Percentiles rank a stretch among this genome's conserved stretches.
phyloP scores from a whole-genome alignment of 176 grass and related monocot genomes.

The Raddia distichophylla region DNA sequence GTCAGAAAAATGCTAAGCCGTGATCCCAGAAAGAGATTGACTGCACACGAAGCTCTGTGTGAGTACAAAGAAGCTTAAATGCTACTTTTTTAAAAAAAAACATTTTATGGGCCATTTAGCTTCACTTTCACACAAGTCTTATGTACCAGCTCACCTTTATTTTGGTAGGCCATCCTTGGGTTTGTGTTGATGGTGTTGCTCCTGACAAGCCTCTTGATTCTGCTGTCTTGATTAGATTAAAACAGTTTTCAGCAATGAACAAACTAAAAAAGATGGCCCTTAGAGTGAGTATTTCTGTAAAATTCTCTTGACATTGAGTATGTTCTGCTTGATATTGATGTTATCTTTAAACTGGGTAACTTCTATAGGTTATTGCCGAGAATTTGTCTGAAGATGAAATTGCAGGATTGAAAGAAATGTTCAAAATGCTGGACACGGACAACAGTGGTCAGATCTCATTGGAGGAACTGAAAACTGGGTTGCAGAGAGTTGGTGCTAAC shows the following conservation, averaged over 20 bases:
- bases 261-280: conserved; percentile 87
- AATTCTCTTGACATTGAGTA: conserved; percentile 18
- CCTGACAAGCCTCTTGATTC: conserved; percentile 81
- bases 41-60: conserved; percentile 79
- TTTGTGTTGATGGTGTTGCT: conserved; percentile 70
- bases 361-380: conserved; percentile 85
- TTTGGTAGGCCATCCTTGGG: conserved; percentile 77
- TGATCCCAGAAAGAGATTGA: conserved; percentile 68
- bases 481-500: conserved; percentile 83
- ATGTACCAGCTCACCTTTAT: conserved; percentile 28
- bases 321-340: conserved; percentile 36
- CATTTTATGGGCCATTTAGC: neutral
- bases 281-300: conserved; percentile 44
- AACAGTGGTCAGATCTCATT: conserved; percentile 97
- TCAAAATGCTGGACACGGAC: conserved; percentile 95
- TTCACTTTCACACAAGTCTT: conserved; percentile 17
- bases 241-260: conserved; percentile 88
- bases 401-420: conserved; percentile 93
- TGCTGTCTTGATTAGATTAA: conserved; percentile 74
- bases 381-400: conserved; percentile 95
- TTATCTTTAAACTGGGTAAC: conserved; percentile 24
- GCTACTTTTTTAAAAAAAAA: neutral
- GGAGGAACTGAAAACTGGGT: conserved; percentile 80
- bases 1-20: conserved; percentile 65
- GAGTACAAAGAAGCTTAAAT: conserved; percentile 28